phyloP scores from a whole-genome alignment of 495 filamentous ascomycete genomes.

The Neurospora sp. region DNA sequence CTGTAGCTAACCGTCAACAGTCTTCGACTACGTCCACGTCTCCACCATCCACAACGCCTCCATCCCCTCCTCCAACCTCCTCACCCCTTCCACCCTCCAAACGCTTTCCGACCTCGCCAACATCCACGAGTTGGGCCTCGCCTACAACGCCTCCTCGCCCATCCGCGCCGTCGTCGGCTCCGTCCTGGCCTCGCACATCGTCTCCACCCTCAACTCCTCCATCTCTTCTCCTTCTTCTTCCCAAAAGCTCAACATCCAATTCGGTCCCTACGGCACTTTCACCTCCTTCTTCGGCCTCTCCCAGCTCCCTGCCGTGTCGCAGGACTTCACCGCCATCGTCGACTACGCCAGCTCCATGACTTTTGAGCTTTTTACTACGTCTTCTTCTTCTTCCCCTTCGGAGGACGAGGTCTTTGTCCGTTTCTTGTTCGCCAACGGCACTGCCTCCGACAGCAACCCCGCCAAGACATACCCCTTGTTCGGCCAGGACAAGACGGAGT shows the following conservation, averaged over 20 bases:
- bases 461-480: conserved; percentile 59
- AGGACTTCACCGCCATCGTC: conserved; percentile 59
- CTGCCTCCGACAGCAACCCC: conserved; percentile 35
- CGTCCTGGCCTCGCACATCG: conserved; percentile 54
- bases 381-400: neutral
- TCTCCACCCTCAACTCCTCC: conserved; percentile 51
- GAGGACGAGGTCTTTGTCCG: conserved; percentile 55
- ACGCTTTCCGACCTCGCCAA: conserved; percentile 57
- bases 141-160: conserved; percentile 35
- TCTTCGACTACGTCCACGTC: conserved; percentile 70
- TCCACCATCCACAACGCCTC: conserved; percentile 59
- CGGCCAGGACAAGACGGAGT: conserved; percentile 36
- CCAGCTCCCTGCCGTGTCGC: conserved; percentile 41
- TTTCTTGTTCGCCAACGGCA: conserved; percentile 70
- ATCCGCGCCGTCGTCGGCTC: conserved; percentile 44
- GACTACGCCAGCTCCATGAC: conserved; percentile 58
- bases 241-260: conserved; percentile 51
- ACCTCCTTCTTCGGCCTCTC: conserved; percentile 66
- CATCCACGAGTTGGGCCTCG: conserved; percentile 56
- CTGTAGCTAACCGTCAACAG: conserved; percentile 27
- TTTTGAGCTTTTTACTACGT: conserved; percentile 66
- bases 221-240: conserved; percentile 34
- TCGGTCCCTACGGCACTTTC: conserved; percentile 63
- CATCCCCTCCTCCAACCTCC: conserved; percentile 37
- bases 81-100: conserved; percentile 40